These are phyloP conservation scores for Sugiyamaella japonica DNA, from an alignment of 1,139 yeast species.

Conservation along the genomic window DNA sequence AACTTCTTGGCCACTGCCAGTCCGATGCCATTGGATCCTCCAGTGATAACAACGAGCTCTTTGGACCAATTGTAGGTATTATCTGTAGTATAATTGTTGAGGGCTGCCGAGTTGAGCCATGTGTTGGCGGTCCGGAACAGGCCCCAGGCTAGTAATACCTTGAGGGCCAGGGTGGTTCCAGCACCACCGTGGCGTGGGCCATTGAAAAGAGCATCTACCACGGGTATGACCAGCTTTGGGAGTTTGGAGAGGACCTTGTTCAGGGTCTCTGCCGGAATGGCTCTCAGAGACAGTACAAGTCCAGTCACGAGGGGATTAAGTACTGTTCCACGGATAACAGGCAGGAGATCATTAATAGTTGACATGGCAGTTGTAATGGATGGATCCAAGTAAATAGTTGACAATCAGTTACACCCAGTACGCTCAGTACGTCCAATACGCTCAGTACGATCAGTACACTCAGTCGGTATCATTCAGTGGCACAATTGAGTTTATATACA, in stretches of 20 bases:
- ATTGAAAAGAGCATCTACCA: not conserved
- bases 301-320: slow-evolving; percentile 14
- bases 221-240: not conserved
- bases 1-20: slow-evolving; percentile 40
- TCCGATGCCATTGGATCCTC: slow-evolving; percentile 45
- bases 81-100: slow-evolving; percentile 9
- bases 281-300: not conserved
- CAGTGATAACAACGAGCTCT: slow-evolving; percentile 35
- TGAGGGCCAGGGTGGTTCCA: not conserved
- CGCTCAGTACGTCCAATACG: no score
- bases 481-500: not conserved
- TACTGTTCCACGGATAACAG: slow-evolving; percentile 6
- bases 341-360: slow-evolving; percentile 11
- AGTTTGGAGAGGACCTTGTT: not conserved
- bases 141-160: slow-evolving; percentile 7
- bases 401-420: no score
- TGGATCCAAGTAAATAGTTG: no score
- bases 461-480: not conserved
- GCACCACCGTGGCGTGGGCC: not conserved
- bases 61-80: slow-evolving; percentile 10
- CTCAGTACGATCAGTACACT: no score
- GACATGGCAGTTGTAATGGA: no score
- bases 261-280: not conserved
- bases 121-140: not conserved
- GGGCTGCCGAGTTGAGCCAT: not conserved